Base-by-base conservation (phyloP, 768 basidiomycete genomes). In the Termitomyces titanicus region DNA sequence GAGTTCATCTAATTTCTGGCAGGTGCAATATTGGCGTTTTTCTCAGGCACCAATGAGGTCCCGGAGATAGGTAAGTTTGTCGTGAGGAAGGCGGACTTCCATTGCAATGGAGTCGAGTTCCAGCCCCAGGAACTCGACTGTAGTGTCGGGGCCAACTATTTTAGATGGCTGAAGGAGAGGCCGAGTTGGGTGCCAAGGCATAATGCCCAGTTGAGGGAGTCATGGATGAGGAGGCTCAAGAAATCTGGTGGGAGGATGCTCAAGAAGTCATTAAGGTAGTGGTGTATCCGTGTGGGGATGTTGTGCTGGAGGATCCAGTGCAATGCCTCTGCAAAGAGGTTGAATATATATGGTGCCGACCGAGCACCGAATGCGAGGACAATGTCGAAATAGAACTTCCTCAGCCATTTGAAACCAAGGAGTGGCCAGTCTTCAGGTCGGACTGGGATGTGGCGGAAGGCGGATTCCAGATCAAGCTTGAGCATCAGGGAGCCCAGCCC, bases 221-320 rank as follows among this genome's bases (percentile, higher is more conserved):
- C 18, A 8, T 39, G 6, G 18, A 39, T 7, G n/a, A 18, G 17
- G 8, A 18, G 6, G 1, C 2, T 3, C n/a, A n/a, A 3, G 38
- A 15, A 15, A 15, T 4, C 13, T 18, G n/a, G n/a, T 18, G 38
- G 9, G 10, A 39, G 18, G 18, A 39, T 39, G n/a, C n/a, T 9
- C 2, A 74, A 65, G 54, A 74, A 76, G 44, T 74, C 67, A 39
- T 76, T 69, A 1, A 75, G 63, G 47, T 72, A 74, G 40, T 74
- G 72, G 17, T 63, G 62, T 3, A 74, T 47, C 5, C 10, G 12
- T 1, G 68, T 64, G 0, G 69, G 72, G 43, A 74, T n/a, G n/a
- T n/a, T n/a, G n/a, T n/a, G n/a, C n/a, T n/a, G n/a, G n/a, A n/a
- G n/a, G n/a, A n/a, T n/a, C n/a, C n/a, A n/a, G n/a, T n/a, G n/a